Conservation (phyloP, 2,329 filamentous ascomycete species). For the Albifimbria verrucaria region DNA sequence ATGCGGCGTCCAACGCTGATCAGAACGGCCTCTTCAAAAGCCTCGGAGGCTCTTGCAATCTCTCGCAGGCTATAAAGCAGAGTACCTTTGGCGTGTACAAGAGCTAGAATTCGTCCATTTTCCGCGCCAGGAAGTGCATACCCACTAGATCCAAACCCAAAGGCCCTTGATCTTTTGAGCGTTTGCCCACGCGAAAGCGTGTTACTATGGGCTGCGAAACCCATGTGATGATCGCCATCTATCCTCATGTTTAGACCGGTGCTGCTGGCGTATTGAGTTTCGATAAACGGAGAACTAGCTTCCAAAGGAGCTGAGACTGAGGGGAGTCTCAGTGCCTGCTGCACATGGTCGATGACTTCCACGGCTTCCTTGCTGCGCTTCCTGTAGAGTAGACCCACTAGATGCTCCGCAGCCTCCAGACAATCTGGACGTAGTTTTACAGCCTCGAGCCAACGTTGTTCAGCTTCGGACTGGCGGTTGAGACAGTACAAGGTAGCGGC, state of each 20-base stretch:
- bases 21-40: constrained; percentile 92
- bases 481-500: constrained; percentile 86
- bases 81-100: constrained; percentile 97
- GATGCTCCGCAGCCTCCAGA: constrained; percentile 91
- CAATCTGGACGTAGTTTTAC: constrained; percentile 81
- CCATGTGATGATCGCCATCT: too few species aligned
- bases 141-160: constrained; percentile 46
- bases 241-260: too few species aligned
- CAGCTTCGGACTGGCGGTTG: constrained; percentile 77
- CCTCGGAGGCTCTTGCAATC: constrained; percentile 73
- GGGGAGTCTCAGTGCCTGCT: constrained; percentile 65
- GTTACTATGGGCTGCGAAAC: too few species aligned
- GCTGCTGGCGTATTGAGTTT: too few species aligned
- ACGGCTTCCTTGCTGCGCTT: constrained; percentile 83
- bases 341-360: constrained; percentile 80
- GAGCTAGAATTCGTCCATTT: constrained; percentile 87
- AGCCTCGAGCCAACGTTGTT: constrained; percentile 81
- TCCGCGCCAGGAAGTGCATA: constrained; percentile 82
- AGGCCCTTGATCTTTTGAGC: constrained; percentile 15
- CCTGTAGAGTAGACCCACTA: constrained; percentile 83
- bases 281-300: too few species aligned
- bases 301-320: too few species aligned
- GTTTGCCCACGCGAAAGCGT: constrained; percentile 11
- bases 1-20: constrained; percentile 75
- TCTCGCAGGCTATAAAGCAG: constrained; percentile 92